Conservation (phyloP, 1,284 basidiomycete species). For the Athelia sp. region DNA sequence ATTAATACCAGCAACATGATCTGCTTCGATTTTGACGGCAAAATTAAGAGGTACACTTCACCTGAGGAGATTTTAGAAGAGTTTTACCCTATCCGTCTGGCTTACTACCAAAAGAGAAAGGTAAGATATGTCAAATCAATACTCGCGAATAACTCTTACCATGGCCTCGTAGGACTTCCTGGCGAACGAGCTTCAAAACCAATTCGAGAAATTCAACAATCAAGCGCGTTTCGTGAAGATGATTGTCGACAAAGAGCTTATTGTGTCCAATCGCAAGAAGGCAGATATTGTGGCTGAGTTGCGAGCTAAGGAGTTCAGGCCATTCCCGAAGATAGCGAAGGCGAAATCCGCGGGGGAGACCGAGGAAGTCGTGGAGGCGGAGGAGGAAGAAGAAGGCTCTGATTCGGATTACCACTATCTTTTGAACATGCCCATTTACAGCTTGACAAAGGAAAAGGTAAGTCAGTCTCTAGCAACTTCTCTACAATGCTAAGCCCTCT, state of each 20-base stretch:
- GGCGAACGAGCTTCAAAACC: constrained; percentile 79
- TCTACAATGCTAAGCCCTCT: constrained; percentile 8
- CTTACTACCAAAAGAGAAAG: constrained; percentile 95
- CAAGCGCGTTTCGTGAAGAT: constrained; percentile 97
- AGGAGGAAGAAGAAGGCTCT: constrained; percentile 54
- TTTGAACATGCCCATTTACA: constrained; percentile 93
- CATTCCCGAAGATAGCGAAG: constrained; percentile 79
- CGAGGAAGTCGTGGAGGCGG: constrained; percentile 59
- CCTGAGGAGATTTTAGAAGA: constrained; percentile 94
- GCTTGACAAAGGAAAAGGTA: constrained; percentile 92
- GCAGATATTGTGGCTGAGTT: constrained; percentile 83
- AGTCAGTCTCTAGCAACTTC: constrained; percentile 10
- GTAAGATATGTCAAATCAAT: constrained; percentile 36
- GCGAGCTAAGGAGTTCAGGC: constrained; percentile 79
- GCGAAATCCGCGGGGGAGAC: constrained; percentile 71
- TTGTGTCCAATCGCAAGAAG: constrained; percentile 92
- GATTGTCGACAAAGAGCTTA: constrained; percentile 88
- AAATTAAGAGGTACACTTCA: constrained; percentile 91
- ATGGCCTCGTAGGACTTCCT: constrained; percentile 64
- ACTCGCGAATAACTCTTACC: constrained; percentile 1
- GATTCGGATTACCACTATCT: constrained; percentile 90
- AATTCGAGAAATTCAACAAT: constrained; percentile 86
- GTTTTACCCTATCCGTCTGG: constrained; percentile 87
- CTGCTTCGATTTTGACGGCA: constrained; percentile 93
- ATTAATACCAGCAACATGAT: constrained; percentile 97